phyloP scores from a whole-genome alignment of 2,329 filamentous ascomycete genomes.

The Emmonsiellopsis sp. region DNA sequence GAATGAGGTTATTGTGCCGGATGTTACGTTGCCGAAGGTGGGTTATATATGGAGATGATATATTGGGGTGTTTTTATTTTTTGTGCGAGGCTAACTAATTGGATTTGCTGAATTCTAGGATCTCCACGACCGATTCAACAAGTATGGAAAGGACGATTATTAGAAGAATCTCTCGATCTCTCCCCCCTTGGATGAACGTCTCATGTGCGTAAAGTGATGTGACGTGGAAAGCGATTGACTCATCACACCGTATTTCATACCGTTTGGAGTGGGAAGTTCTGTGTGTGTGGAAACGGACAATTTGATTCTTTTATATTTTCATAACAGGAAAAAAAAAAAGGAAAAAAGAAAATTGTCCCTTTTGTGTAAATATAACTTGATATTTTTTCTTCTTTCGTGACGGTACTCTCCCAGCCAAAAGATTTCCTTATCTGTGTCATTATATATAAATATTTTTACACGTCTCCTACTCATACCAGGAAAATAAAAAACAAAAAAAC shows the following conservation, averaged over 20 bases:
- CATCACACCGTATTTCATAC: background rate
- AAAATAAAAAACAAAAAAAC: too few relatives aligned
- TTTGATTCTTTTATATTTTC: background rate
- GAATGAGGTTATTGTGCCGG: constrained; percentile 88
- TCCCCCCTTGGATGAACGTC: background rate
- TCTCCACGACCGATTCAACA: constrained; percentile 97
- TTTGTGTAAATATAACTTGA: too few relatives aligned
- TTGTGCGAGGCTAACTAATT: background rate
- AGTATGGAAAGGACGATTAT: constrained; percentile 95
- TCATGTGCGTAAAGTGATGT: too few relatives aligned
- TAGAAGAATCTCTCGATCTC: constrained; percentile 1
- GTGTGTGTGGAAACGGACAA: background rate
- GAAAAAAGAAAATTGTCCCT: background rate
- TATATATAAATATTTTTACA: background rate
- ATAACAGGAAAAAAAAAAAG: background rate
- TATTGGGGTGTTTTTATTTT: background rate
- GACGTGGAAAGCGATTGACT: background rate
- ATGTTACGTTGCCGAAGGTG: constrained; percentile 87
- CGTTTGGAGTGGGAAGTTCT: background rate
- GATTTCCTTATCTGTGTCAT: background rate
- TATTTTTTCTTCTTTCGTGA: too few relatives aligned
- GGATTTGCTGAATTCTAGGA: constrained; percentile 42
- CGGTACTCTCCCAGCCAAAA: too few relatives aligned
- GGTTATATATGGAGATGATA: constrained; percentile 16
- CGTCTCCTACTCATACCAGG: background rate